Evolutionary conservation across 768 basidiomycete genomes (phyloP).

Genomic region (Nidularia pulvinata): DNA sequence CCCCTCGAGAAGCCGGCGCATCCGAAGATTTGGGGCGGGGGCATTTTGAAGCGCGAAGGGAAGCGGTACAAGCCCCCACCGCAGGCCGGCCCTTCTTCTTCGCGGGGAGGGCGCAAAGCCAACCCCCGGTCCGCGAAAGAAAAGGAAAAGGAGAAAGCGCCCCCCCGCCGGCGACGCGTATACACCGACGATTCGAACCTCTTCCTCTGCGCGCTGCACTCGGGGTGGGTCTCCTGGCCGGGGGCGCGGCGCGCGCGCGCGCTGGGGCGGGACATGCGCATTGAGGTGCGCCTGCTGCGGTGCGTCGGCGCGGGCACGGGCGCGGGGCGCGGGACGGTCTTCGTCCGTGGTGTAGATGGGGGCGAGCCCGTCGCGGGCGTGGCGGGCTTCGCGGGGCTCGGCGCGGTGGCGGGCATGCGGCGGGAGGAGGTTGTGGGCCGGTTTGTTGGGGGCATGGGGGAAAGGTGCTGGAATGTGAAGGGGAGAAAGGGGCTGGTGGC

Average conservation of each 20-base stretch:
- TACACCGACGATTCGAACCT: constrained; percentile 83
- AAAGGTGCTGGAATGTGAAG: constrained; percentile 28
- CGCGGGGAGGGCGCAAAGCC: background rate
- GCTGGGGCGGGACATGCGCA: constrained; percentile 34
- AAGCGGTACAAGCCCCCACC: background rate
- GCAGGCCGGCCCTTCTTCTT: background rate
- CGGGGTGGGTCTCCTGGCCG: constrained; percentile 55
- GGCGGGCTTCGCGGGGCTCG: background rate
- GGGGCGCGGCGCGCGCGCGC: constrained; percentile 33
- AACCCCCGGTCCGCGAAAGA: background rate
- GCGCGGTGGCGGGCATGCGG: background rate
- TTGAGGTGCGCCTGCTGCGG: constrained; percentile 37
- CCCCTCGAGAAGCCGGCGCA: constrained; percentile 51
- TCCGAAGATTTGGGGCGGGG: constrained; percentile 75
- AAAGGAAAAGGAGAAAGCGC: background rate
- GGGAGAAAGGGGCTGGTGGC: constrained; percentile 16
- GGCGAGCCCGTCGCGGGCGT: background rate
- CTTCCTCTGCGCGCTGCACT: constrained; percentile 67
- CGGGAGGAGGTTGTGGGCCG: constrained; percentile 3
- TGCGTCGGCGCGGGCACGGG: constrained; percentile 28
- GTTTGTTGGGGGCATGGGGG: constrained; percentile 36
- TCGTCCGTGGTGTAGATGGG: background rate
- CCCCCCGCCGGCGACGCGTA: constrained; percentile 32
- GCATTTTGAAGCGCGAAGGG: constrained; percentile 24
- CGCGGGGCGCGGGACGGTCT: constrained; percentile 1